These are phyloP conservation scores for Poa annua DNA, from an alignment of 176 grass and related monocot species.

Conservation along the genomic window DNA sequence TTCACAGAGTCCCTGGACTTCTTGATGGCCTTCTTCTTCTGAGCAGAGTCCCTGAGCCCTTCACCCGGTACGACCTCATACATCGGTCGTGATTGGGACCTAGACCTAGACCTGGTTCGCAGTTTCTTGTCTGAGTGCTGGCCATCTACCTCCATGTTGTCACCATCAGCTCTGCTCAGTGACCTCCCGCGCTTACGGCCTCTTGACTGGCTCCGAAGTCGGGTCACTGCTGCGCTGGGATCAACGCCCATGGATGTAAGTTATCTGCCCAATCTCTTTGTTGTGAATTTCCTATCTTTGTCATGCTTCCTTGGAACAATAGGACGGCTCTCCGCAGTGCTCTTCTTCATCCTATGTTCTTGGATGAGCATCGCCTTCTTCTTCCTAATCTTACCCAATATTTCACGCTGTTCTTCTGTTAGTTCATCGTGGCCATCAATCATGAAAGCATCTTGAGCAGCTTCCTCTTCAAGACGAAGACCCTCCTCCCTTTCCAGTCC, in stretches of 20 bases:
- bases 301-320: slow-evolving; percentile 70
- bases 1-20: slow-evolving; percentile 50
- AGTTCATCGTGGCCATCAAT: slow-evolving; percentile 70
- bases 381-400: slow-evolving; percentile 64
- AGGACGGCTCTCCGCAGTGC: slow-evolving; percentile 81
- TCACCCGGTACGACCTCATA: slow-evolving; percentile 65
- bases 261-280: slow-evolving; percentile 46
- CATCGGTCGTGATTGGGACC: slow-evolving; percentile 47
- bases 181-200: slow-evolving; percentile 75
- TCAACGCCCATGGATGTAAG: slow-evolving; percentile 63
- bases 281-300: slow-evolving; percentile 52
- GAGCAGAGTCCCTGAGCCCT: slow-evolving; percentile 68
- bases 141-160: slow-evolving; percentile 61
- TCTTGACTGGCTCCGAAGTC: slow-evolving; percentile 47
- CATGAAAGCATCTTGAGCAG: slow-evolving; percentile 56
- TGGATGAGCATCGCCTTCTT: slow-evolving; percentile 72
- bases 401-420: slow-evolving; percentile 54
- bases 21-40: slow-evolving; percentile 74
- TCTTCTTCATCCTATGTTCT: slow-evolving; percentile 88
- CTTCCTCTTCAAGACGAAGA: slow-evolving; percentile 62
- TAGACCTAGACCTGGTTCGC: slow-evolving; percentile 40
- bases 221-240: slow-evolving; percentile 44
- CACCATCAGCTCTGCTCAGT: slow-evolving; percentile 40
- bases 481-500: slow-evolving; percentile 84
- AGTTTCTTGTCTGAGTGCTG: slow-evolving; percentile 66